Evolutionary conservation across 1,139 yeast genomes (phyloP), one percentile per base, ranked within the genome.

Genomic region (Yamadazyma friedrichii): DNA sequence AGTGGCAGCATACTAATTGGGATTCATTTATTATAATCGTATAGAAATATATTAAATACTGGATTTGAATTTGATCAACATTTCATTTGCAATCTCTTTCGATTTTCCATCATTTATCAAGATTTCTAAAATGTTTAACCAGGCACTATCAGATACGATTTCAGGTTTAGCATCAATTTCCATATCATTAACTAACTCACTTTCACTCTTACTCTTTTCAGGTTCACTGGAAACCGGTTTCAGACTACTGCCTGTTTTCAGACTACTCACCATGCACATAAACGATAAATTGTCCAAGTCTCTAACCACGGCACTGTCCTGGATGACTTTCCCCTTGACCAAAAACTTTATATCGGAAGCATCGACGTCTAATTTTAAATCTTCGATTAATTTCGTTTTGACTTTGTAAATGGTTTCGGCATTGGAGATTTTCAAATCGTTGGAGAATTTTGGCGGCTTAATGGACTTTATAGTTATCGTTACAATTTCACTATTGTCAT

Each of bases 281-380:
- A 71, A 58, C 13, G 62, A 46, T 13, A 47, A 59, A 4, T 49
- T 46, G 6, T 47, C 52, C 31, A 67, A 48, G 6, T 63, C 41
- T 2, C 62, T 50, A 36, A 71, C 47, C 2, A 54, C 40, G 9
- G 64, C 47, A 2, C 71, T 51, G 48, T 72, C 78, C 33, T 62
- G 68, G n/a, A 68, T 58, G 22, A 72, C 77, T 50, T 70, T 71
- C 1, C 76, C 71, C 47, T 70, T 72, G 42, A 68, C 54, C 59
- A 72, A 59, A 30, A 72, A 55, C 50, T 69, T 70, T 40, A 72
- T 47, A 46, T 67, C 59, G 6, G 57, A 44, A 6, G 74, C 62
- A 20, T 51, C 44, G n/a, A 65, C 54, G 4, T 52, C 54, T 9
- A 51, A 47, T 0, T 58, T 54, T 33, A 64, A 56, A 0, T 58